These are phyloP conservation scores for Phytophthora syringae DNA, from an alignment of 352 stramenopile species.

Conservation along the genomic window DNA sequence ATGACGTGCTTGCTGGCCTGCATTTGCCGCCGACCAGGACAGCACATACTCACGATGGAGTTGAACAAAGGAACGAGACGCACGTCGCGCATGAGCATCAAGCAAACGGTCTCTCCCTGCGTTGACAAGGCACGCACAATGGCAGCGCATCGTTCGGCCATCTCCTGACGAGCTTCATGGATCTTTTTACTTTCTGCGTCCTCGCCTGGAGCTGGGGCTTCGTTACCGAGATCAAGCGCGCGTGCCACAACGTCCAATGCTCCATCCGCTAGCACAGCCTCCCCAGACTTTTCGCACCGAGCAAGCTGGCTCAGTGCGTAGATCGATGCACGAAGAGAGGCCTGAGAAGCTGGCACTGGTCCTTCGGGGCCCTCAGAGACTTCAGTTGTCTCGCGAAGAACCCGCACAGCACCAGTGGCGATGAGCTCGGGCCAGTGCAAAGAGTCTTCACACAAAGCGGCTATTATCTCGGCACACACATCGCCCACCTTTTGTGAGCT, in stretches of 20 bases:
- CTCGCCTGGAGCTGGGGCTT: background rate
- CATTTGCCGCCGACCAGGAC: slow-evolving; percentile 45
- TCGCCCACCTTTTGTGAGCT: slow-evolving; percentile 48
- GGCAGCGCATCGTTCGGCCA: slow-evolving; percentile 69
- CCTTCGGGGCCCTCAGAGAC: slow-evolving; percentile 21
- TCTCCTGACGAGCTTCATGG: slow-evolving; percentile 43
- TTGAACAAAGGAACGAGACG: slow-evolving; percentile 61
- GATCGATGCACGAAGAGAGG: slow-evolving; percentile 56
- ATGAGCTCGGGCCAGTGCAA: slow-evolving; percentile 60
- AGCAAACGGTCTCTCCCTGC: slow-evolving; percentile 45
- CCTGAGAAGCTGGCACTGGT: slow-evolving; percentile 8
- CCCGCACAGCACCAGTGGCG: slow-evolving; percentile 53
- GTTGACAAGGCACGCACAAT: slow-evolving; percentile 77
- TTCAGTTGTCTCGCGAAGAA: slow-evolving; percentile 56
- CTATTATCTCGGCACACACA: slow-evolving; percentile 71
- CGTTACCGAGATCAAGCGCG: slow-evolving; percentile 32
- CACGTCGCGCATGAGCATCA: slow-evolving; percentile 54
- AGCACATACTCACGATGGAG: slow-evolving; percentile 42
- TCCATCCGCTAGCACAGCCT: slow-evolving; percentile 60
- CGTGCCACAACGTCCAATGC: slow-evolving; percentile 64
- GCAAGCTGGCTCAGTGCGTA: slow-evolving; percentile 77
- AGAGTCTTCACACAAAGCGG: slow-evolving; percentile 71
- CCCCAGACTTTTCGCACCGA: slow-evolving; percentile 47
- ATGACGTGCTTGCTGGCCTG: slow-evolving; percentile 62
- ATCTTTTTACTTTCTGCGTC: slow-evolving; percentile 24